Conservation (phyloP, 2,329 filamentous ascomycete genomes). For the Calonectria pauciramosa region DNA sequence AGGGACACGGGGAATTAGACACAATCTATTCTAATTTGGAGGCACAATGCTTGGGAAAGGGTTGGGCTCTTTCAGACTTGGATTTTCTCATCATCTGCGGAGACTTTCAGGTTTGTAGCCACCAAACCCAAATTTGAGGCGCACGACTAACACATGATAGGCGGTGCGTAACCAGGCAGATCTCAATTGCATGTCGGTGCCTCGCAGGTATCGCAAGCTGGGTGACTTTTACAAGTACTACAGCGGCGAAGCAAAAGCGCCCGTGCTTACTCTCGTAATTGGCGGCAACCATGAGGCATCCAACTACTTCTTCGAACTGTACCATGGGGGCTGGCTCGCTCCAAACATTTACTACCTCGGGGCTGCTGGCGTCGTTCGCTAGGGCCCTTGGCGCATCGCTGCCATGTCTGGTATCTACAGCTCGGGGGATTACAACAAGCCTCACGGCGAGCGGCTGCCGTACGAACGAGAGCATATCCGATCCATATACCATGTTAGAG, state of each 20-base stretch:
- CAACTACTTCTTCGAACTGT: slow-evolving; percentile 89
- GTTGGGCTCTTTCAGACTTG: slow-evolving; percentile 62
- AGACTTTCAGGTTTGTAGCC: slow-evolving; percentile 81
- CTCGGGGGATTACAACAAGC: slow-evolving; percentile 83
- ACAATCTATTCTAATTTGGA: slow-evolving; percentile 25
- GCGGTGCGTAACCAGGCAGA: slow-evolving; percentile 90
- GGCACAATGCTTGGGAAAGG: slow-evolving; percentile 14
- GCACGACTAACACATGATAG: slow-evolving; percentile 53
- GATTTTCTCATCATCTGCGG: slow-evolving; percentile 95
- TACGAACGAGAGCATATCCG: slow-evolving; percentile 82
- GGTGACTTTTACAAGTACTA: slow-evolving; percentile 97
- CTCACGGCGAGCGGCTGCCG: slow-evolving; percentile 87
- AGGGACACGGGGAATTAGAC: slow-evolving; percentile 29
- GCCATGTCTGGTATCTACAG: slow-evolving; percentile 96
- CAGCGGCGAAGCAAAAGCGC: slow-evolving; percentile 79
- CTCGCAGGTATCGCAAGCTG: slow-evolving; percentile 85
- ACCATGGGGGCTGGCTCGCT: slow-evolving; percentile 95
- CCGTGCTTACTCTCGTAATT: slow-evolving; percentile 90
- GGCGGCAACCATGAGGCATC: slow-evolving; percentile 95
- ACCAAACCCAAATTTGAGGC: background rate
- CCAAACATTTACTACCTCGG: slow-evolving; percentile 97
- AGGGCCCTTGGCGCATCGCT: slow-evolving; percentile 87
- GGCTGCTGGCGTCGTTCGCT: slow-evolving; percentile 87
- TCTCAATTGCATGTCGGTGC: slow-evolving; percentile 89
- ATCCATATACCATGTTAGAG: slow-evolving; percentile 90